Conservation (phyloP, 495 filamentous ascomycete species). For the Xylaria bambusicola region DNA sequence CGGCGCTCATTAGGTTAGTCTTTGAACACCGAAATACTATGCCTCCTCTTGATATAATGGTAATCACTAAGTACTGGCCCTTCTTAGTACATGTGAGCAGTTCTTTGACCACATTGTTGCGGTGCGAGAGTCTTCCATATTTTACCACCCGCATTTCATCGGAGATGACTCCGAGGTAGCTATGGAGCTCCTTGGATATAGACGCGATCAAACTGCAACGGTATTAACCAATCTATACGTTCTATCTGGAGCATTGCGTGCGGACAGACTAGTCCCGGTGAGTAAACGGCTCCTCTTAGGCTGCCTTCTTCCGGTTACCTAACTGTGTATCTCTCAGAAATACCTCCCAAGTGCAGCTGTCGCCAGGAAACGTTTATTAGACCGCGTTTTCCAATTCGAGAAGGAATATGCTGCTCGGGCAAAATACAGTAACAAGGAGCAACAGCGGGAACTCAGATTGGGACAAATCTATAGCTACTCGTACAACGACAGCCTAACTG, state of each 20-base stretch:
- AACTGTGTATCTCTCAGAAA: slow-evolving; percentile 22
- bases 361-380: slow-evolving; percentile 51
- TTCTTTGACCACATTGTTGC: slow-evolving; percentile 61
- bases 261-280: slow-evolving; percentile 51
- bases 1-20: slow-evolving; percentile 47
- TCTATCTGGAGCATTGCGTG: slow-evolving; percentile 54
- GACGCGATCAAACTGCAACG: slow-evolving; percentile 58
- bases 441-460: slow-evolving; percentile 31
- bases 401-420: slow-evolving; percentile 38
- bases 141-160: slow-evolving; percentile 54
- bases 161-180: slow-evolving; percentile 45
- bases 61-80: background rate
- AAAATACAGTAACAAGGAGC: slow-evolving; percentile 24
- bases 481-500: slow-evolving; percentile 55
- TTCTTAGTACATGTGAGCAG: slow-evolving; percentile 46
- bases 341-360: slow-evolving; percentile 57
- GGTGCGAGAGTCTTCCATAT: slow-evolving; percentile 58
- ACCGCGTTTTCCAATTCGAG: slow-evolving; percentile 51
- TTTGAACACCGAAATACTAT: no score
- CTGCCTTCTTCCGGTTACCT: background rate
- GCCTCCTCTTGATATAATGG: no score
- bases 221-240: slow-evolving; percentile 61
- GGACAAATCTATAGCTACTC: slow-evolving; percentile 38
- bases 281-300: slow-evolving; percentile 12
- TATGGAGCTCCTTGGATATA: slow-evolving; percentile 45